Percentiles rank a stretch among this genome's conserved stretches.
Evolutionary conservation across 164 flowering plant genomes (phyloP).

Genomic region (Vitis labrusca): DNA sequence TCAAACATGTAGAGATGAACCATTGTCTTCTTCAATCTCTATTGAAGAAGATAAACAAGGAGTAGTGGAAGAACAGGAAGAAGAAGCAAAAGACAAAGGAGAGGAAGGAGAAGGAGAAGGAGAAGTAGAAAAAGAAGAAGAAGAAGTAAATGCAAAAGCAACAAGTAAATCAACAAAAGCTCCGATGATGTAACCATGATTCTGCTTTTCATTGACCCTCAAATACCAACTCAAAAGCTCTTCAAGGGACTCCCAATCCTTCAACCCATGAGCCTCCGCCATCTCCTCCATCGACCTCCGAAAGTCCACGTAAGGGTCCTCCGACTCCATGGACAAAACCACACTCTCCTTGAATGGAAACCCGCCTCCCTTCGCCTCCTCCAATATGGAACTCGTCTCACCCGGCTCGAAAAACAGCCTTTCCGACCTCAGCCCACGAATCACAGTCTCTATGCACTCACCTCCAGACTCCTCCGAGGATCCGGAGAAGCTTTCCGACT

Average conservation of each 20-base stretch:
- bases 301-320: slow-evolving; percentile 71
- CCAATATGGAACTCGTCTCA: slow-evolving; percentile 53
- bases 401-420: slow-evolving; percentile 73
- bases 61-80: slow-evolving; percentile 25
- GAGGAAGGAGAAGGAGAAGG: slow-evolving; percentile 14
- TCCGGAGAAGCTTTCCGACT: slow-evolving; percentile 36
- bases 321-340: slow-evolving; percentile 63
- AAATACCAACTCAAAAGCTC: slow-evolving; percentile 71
- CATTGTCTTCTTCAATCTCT: slow-evolving; percentile 20
- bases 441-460: slow-evolving; percentile 31
- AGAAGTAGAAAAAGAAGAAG: slow-evolving; percentile 10
- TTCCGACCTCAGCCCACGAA: slow-evolving; percentile 53
- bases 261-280: slow-evolving; percentile 72
- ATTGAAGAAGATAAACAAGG: slow-evolving; percentile 26
- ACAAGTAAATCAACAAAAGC: slow-evolving; percentile 85
- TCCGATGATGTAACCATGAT: slow-evolving; percentile 64
- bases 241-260: slow-evolving; percentile 69
- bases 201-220: slow-evolving; percentile 57
- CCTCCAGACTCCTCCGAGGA: slow-evolving; percentile 24
- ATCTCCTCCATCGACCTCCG: slow-evolving; percentile 82
- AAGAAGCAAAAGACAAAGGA: slow-evolving; percentile 12
- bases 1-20: slow-evolving; percentile 24
- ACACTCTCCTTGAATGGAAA: slow-evolving; percentile 49
- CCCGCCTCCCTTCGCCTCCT: slow-evolving; percentile 32
- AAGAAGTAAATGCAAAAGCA: slow-evolving; percentile 28